Conservation (phyloP, 2,329 filamentous ascomycete genomes). For the Cercospora sojina region DNA sequence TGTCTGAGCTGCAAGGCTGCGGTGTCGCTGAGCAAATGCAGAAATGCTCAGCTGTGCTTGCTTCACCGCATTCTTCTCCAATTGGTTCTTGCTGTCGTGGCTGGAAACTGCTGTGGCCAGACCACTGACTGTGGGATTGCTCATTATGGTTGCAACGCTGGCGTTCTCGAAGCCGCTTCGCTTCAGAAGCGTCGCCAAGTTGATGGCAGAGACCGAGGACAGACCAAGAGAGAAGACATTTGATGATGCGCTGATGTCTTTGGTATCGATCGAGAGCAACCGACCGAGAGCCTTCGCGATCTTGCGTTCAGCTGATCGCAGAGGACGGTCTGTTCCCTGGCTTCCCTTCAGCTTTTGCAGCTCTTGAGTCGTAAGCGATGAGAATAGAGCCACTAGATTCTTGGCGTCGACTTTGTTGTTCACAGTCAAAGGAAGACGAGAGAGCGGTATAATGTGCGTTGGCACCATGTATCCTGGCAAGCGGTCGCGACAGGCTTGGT, state of each 20-base stretch:
- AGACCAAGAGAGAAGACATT: constrained; percentile 84
- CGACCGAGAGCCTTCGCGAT: constrained; percentile 57
- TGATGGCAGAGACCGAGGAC: constrained; percentile 81
- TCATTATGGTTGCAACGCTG: constrained; percentile 67
- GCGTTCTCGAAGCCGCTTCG: constrained; percentile 60
- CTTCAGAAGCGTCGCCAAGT: constrained; percentile 65
- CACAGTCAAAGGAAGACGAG: constrained; percentile 72
- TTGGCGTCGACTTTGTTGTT: constrained; percentile 89
- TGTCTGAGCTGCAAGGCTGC: constrained; percentile 51
- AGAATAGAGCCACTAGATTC: constrained; percentile 65
- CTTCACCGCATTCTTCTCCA: constrained; percentile 43
- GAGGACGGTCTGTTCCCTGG: constrained; percentile 25
- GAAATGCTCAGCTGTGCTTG: constrained; percentile 55
- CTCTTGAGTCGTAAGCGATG: constrained; percentile 57
- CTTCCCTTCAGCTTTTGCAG: constrained; percentile 56
- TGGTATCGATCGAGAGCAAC: constrained; percentile 50
- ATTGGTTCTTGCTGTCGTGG: constrained; percentile 13
- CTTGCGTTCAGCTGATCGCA: constrained; percentile 44
- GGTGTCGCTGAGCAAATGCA: constrained; percentile 64
- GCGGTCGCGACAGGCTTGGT: constrained; percentile 61
- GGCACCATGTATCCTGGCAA: constrained; percentile 90
- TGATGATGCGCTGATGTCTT: constrained; percentile 53
- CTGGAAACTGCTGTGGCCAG: constrained; percentile 41
- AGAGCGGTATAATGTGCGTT: constrained; percentile 72
- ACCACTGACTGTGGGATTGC: constrained; percentile 47